Evolutionary conservation across 1,284 basidiomycete species (phyloP), one percentile per base, ranked within the genome.

Genomic region (Rhizoctonia solani): DNA sequence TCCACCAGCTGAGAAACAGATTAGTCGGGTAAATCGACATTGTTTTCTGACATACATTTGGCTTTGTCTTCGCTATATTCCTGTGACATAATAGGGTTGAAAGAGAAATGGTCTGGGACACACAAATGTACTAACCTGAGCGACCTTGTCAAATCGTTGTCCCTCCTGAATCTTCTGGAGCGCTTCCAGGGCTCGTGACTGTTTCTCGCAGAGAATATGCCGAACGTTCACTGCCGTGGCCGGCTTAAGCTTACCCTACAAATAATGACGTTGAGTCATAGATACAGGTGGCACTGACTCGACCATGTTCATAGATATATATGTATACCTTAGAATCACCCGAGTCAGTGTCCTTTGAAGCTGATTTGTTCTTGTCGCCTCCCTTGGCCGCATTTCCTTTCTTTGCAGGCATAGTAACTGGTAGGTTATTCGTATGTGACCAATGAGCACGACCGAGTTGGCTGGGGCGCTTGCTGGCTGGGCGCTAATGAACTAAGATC

Each of bases 51-150:
- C 76, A 42, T 68, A 87, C 90, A 84, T 82, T 92, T 92, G 3
- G 92, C 92, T 75, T 93, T 93, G 78, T 93, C 91, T 76, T 93
- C 91, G 1, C 89, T 91, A 72, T 89, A 92, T 71, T 92, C 90
- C 71, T 91, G 87, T 1, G 4, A 21, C 30, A 54, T 54, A 34
- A 27, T 42, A 54, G 46, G 34, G 27, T 39, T 11, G n/a, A n/a
- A n/a, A n/a, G n/a, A 53, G 30, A 42, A 14, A 21, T 47, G 42
- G 19, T 8, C 25, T 19, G 19, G 21, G 13, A 39, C 41, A 16
- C 29, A 21, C 25, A 14, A 32, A 2, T 37, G 46, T 55, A 14
- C 61, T 32, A 19, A 68, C 70, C 68, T 71, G 70, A 23, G 92
- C 91, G 30, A 93, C 89, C 76, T 90, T 92, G 77, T 93, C 88